Evolutionary conservation across 768 basidiomycete species (phyloP), one percentile per base, ranked within the genome.

Genomic region (Boletus rufocinnamomeus): DNA sequence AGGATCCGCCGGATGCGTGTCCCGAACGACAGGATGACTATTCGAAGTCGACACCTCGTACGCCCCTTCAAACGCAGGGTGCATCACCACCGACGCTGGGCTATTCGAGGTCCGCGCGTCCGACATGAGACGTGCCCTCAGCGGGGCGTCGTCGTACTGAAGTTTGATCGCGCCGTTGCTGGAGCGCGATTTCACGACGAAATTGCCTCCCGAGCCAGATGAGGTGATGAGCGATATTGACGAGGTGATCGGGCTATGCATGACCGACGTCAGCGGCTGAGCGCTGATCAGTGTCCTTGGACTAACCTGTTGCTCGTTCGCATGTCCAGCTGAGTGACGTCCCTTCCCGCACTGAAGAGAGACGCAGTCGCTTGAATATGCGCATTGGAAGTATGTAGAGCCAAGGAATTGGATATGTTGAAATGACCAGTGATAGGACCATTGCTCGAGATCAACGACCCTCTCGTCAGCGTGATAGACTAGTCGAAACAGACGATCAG

Each of bases 51-150:
- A 16, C 27, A 77, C 59, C 7, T 60, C 61, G 60, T 76, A 80
- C 21, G 54, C 52, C 41, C 81, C 81, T 52, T 82, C 79, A 52
- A 66, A 82, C 17, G 76, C 68, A 4, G 64, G 51, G 10, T 76
- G 75, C 52, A 80, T 68, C 35, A 16, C 38, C 2, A 73, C 69
- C 10, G 27, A 45, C 7, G 68, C 75, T 0, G 52, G 48, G 0
- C 57, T 32, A 43, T 82, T 80, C 5, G 77, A 73, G 16, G 79
- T 76, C 11, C 27, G 50, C 27, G 44, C 75, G 4, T 63, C 57
- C n/a, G 77, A 66, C 0, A 50, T 40, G n/a, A 82, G 74, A n/a
- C 46, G 32, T 0, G 72, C 63, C 49, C 68, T 44, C 38, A 68
- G 28, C 0, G 80, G 79, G 0, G 69, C 54, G 13, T 72, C 68